Evolutionary conservation across 2,329 filamentous ascomycete genomes (phyloP).

Genomic region (Arthrinium puccinioides): DNA sequence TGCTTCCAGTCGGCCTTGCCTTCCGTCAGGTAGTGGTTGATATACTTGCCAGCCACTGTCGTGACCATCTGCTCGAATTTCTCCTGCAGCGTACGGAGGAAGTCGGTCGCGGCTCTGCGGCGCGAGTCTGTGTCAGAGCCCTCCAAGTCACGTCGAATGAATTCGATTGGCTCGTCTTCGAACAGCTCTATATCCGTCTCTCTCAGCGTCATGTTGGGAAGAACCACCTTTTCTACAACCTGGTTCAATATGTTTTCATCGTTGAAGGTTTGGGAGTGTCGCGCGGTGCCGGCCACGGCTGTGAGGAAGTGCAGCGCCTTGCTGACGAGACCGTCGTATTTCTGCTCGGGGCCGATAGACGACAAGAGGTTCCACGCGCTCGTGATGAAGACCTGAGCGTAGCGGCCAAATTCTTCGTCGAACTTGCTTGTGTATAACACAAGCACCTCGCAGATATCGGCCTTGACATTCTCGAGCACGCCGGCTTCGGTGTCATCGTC

Average conservation of each 20-base stretch:
- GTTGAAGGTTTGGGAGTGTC: slow-evolving; percentile 82
- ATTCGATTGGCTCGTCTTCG: slow-evolving; percentile 98
- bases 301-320: slow-evolving; percentile 92
- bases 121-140: slow-evolving; percentile 94
- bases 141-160: slow-evolving; percentile 89
- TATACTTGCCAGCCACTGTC: slow-evolving; percentile 78
- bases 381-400: slow-evolving; percentile 77
- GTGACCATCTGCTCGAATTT: slow-evolving; percentile 84
- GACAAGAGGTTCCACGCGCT: slow-evolving; percentile 90
- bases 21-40: slow-evolving; percentile 77
- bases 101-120: slow-evolving; percentile 87
- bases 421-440: slow-evolving; percentile 92
- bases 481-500: slow-evolving; percentile 88
- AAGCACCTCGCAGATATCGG: slow-evolving; percentile 86
- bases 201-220: slow-evolving; percentile 85
- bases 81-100: slow-evolving; percentile 80
- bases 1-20: slow-evolving; percentile 85
- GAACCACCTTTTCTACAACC: slow-evolving; percentile 90
- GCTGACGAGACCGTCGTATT: slow-evolving; percentile 92
- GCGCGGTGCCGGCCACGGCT: slow-evolving; percentile 69
- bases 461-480: slow-evolving; percentile 77
- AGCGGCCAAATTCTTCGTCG: slow-evolving; percentile 81
- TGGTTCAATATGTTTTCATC: slow-evolving; percentile 71
- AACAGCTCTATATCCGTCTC: slow-evolving; percentile 95
- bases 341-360: slow-evolving; percentile 76